These are phyloP conservation scores for Baorangia bicolor DNA, from an alignment of 768 basidiomycete genomes.

Conservation along the genomic window DNA sequence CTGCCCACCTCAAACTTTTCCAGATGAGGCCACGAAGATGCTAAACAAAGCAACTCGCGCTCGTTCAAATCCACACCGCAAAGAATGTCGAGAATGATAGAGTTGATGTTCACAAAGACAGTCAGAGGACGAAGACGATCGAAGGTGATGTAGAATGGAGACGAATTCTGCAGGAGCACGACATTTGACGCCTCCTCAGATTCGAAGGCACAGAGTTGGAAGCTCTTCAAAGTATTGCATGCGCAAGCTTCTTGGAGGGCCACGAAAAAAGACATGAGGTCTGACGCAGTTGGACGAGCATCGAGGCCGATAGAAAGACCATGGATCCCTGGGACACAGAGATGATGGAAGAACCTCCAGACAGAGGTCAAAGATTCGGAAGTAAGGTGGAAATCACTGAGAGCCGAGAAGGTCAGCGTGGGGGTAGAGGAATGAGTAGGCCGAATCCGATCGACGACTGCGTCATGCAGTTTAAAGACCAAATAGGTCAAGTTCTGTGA, in stretches of 20 bases:
- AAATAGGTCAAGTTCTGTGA: neutral
- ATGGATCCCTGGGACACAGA: neutral
- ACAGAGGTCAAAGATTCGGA: neutral
- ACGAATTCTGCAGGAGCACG: neutral
- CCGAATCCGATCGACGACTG: neutral
- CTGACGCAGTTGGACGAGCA: neutral
- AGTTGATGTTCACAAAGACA: conserved; percentile 5
- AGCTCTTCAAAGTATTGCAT: neutral
- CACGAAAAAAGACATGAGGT: conserved; percentile 5
- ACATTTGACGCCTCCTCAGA: neutral
- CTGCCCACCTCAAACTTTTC: neutral
- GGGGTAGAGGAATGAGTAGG: neutral
- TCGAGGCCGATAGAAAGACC: neutral
- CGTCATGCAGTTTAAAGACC: neutral
- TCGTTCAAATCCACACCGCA: conserved; percentile 5
- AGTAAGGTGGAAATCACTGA: neutral
- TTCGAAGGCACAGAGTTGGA: neutral
- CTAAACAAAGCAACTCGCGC: conserved; percentile 8
- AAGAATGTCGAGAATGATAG: neutral
- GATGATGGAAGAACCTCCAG: neutral
- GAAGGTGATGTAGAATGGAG: neutral
- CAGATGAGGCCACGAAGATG: conserved; percentile 17
- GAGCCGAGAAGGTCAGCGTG: conserved; percentile 1
- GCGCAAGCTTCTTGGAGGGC: neutral
- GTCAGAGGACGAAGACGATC: conserved; percentile 1